These are phyloP conservation scores for Xylariaceae sp. DNA, from an alignment of 2,329 filamentous ascomycete species.

Conservation along the genomic window DNA sequence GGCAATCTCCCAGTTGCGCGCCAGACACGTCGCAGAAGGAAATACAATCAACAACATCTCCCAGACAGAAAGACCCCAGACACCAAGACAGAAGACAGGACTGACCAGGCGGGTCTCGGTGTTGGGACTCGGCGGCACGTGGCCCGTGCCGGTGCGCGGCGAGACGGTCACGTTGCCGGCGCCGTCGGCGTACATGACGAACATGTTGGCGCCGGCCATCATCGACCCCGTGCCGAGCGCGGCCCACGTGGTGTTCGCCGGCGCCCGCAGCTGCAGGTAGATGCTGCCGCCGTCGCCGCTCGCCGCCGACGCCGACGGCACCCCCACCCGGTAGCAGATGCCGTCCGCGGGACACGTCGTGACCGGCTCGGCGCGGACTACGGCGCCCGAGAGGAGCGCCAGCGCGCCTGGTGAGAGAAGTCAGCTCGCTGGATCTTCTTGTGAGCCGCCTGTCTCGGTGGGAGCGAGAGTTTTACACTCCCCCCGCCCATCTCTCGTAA, in stretches of 20 bases:
- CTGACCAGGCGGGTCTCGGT: slow-evolving; percentile 34
- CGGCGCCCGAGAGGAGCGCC: slow-evolving; percentile 9
- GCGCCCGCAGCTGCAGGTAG: slow-evolving; percentile 54
- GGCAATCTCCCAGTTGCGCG: no score
- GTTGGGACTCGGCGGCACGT: slow-evolving; percentile 41
- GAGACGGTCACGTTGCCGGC: slow-evolving; percentile 54
- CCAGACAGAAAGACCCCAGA: no score
- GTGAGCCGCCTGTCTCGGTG: no score
- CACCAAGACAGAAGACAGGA: no score
- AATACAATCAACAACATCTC: no score
- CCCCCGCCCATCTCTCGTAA: no score
- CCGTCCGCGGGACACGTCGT: slow-evolving; percentile 31
- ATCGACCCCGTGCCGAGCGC: slow-evolving; percentile 46
- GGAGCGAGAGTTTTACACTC: no score
- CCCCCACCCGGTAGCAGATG: slow-evolving; percentile 50
- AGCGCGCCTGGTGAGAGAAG: slow-evolving; percentile 11
- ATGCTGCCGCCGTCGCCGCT: slow-evolving; percentile 43
- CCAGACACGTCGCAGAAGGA: no score
- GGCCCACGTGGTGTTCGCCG: slow-evolving; percentile 47
- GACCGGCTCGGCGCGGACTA: slow-evolving; percentile 21
- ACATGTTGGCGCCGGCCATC: slow-evolving; percentile 54
- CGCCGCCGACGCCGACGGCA: slow-evolving; percentile 41
- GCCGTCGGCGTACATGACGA: slow-evolving; percentile 54
- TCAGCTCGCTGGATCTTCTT: no score
- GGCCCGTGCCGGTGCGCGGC: slow-evolving; percentile 40